Base-by-base conservation (phyloP, 176 grass and related monocot species). In the Triticum monococcum region DNA sequence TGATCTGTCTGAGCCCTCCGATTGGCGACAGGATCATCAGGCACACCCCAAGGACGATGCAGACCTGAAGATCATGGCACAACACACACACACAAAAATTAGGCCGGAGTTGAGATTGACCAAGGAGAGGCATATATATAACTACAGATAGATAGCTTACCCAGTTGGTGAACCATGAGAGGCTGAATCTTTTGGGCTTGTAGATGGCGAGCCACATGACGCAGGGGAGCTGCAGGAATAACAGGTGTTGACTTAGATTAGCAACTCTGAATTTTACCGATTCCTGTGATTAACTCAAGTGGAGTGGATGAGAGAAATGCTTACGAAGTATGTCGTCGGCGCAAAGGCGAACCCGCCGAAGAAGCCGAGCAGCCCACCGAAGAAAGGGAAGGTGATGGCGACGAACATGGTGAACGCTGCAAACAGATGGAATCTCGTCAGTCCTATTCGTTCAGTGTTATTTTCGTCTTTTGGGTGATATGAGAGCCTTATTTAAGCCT, bases 401-500 rank as follows among this genome's bases (percentile, higher is more conserved):
- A 98, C 22, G 84, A 98, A 98, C 96, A 98, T 98, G 12, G 95
- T 98, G 57, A 98, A 90, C 7, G 91, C 95, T 98, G 88, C 87
- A 93, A 92, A 91, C 8, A 41, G 0, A 37, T 69, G 28, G 40
- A 30, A 67, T 79, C 35, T 73, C 68, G 12, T 88, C 52, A 93
- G 82, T 54, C 16, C 17, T 52, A 17, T 41, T 41, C 40, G 40
- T 41, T 30, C 28, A 30, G 28, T 30, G 28, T 30, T 30, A 30
- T 30, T 30, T 30, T 30, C 28, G 28, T 30, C 28, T 30, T 30
- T 30, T 30, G 28, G 28, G 28, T 30, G 28, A 30, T 30, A 30
- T 30, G 28, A 30, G 28, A 30, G 28, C 28, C 28, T 30, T 30
- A 30, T 30, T 30, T 30, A 30, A 30, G 28, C 3, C 28, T 30